Conservation (phyloP, 2,329 filamentous ascomycete species). For the Trichophyton equinum region DNA sequence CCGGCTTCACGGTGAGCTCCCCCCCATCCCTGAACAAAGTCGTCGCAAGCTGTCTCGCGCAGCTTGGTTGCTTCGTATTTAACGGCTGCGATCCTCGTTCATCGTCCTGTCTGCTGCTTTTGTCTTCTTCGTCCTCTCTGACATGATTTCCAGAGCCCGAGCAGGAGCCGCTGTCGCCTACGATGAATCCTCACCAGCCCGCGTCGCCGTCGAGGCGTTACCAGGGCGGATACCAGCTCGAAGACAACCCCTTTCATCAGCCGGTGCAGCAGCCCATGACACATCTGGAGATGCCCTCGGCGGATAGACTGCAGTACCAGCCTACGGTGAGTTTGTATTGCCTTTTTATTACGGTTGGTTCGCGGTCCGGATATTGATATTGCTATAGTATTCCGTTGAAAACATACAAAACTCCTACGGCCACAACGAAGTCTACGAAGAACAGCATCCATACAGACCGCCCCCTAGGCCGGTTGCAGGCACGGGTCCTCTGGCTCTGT, state of each 20-base stretch:
- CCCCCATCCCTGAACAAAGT: neutral
- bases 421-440: slow-evolving; percentile 49
- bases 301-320: slow-evolving; percentile 69
- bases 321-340: slow-evolving; percentile 54
- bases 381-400: slow-evolving; percentile 54
- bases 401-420: slow-evolving; percentile 53
- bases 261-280: slow-evolving; percentile 19
- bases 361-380: neutral
- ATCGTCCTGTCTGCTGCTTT: neutral
- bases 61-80: neutral
- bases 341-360: neutral
- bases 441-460: slow-evolving; percentile 33
- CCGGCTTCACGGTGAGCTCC: slow-evolving; percentile 1
- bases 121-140: neutral
- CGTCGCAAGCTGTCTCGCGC: neutral
- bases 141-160: neutral
- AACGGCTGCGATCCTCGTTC: too few species aligned
- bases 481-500: slow-evolving; percentile 44
- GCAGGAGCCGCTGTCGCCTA: neutral
- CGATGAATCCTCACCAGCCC: slow-evolving; percentile 4
- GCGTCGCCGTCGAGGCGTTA: slow-evolving; percentile 63
- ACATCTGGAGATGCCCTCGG: slow-evolving; percentile 57
- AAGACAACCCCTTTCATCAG: slow-evolving; percentile 58
- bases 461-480: slow-evolving; percentile 32
- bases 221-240: slow-evolving; percentile 65